phyloP scores from a whole-genome alignment of 139 green algal genomes.

The Coelastrella sp. region DNA sequence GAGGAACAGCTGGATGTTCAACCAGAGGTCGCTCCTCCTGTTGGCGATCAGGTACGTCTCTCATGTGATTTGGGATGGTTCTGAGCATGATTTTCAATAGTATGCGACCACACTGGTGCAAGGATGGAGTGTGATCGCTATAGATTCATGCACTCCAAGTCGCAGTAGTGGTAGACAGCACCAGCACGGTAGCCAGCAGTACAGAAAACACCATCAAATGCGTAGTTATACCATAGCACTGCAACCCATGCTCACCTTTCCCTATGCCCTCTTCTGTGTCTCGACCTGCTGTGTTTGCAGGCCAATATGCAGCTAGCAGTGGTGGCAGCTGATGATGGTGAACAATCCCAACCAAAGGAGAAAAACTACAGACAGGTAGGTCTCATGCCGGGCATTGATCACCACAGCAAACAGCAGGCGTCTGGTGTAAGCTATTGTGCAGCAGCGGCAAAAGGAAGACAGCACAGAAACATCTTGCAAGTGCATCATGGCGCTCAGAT shows the following conservation, averaged over 20 bases:
- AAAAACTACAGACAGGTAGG: slow-evolving; percentile 42
- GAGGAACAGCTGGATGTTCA: slow-evolving; percentile 61
- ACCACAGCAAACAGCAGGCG: background rate
- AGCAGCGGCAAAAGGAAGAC: background rate
- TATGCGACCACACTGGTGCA: no score
- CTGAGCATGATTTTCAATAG: no score
- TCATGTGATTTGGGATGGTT: no score
- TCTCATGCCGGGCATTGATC: no score
- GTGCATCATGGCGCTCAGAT: no score
- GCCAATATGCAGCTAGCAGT: slow-evolving; percentile 29
- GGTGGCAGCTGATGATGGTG: background rate
- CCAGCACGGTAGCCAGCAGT: no score
- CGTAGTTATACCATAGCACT: no score
- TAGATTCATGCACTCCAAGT: no score
- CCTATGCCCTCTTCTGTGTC: background rate
- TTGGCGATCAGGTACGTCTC: background rate
- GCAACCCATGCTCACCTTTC: background rate
- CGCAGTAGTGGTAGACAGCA: no score
- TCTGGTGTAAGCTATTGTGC: background rate
- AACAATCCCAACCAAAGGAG: slow-evolving; percentile 9
- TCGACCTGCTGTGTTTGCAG: background rate
- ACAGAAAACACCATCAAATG: no score
- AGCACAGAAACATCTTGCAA: no score
- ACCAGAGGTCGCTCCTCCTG: background rate
- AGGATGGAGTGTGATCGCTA: no score